These are phyloP conservation scores for Eremothecium sinecaudum DNA, from an alignment of 1,139 yeast species.

Conservation along the genomic window DNA sequence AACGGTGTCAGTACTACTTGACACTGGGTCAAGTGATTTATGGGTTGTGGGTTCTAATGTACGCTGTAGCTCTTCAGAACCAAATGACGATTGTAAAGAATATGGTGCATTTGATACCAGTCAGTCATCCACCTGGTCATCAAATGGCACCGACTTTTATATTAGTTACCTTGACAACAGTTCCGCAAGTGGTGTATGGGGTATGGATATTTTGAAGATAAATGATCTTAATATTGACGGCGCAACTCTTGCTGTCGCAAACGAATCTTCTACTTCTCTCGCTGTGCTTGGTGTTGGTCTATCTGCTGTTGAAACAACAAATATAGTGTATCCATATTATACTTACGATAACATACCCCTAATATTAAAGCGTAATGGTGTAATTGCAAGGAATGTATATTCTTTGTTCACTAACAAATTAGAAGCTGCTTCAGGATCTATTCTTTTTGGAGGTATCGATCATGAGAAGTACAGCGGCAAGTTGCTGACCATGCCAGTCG, in stretches of 20 bases:
- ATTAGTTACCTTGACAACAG: constrained; percentile 18
- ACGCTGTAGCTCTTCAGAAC: constrained; percentile 5
- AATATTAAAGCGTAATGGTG: constrained; percentile 43
- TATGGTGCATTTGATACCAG: constrained; percentile 39
- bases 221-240: constrained; percentile 11
- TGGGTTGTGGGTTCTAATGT: no score
- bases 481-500: constrained; percentile 37
- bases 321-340: constrained; percentile 19
- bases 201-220: constrained; percentile 14
- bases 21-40: neutral
- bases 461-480: constrained; percentile 39
- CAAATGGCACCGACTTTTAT: constrained; percentile 32
- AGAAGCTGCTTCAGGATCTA: constrained; percentile 34
- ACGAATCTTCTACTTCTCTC: constrained; percentile 17
- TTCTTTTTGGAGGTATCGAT: constrained; percentile 52
- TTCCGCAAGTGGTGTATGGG: constrained; percentile 24
- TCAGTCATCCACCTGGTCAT: constrained; percentile 38
- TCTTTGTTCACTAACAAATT: constrained; percentile 40
- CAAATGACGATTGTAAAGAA: constrained; percentile 27
- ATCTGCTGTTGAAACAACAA: constrained; percentile 19
- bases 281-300: constrained; percentile 25
- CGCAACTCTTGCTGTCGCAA: constrained; percentile 23
- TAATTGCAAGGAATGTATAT: constrained; percentile 43
- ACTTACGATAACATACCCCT: constrained; percentile 50
- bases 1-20: neutral